These are phyloP conservation scores for Wickerhamiella parazyma DNA, from an alignment of 805 yeast genomes.

Conservation along the genomic window DNA sequence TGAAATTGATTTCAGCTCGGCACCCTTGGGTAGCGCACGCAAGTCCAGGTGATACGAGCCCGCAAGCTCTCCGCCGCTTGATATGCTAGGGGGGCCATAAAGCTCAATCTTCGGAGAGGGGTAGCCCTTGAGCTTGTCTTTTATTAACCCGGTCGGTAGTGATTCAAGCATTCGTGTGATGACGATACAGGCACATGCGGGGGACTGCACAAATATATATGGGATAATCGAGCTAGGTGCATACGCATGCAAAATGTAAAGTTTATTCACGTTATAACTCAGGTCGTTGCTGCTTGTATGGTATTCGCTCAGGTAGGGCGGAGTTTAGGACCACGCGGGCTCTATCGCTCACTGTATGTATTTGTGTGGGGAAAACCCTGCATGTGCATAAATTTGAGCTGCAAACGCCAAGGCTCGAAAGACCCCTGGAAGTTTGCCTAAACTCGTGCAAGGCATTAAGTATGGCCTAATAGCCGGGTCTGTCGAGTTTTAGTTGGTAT, in stretches of 20 bases:
- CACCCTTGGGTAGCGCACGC: neutral
- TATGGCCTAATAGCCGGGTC: too few relatives aligned
- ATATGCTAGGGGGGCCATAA: neutral
- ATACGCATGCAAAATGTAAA: neutral
- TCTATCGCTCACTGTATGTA: neutral
- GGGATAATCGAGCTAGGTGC: too few relatives aligned
- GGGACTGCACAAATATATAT: neutral
- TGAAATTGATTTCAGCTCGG: neutral
- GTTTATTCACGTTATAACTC: neutral
- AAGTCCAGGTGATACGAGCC: neutral
- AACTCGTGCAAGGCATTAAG: too few relatives aligned
- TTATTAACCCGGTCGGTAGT: neutral
- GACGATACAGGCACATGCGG: neutral
- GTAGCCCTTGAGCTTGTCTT: neutral
- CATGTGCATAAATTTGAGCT: neutral
- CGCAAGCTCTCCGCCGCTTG: neutral
- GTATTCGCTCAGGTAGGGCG: neutral
- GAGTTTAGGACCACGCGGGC: too few relatives aligned
- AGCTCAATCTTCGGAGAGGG: slow-evolving; percentile 4
- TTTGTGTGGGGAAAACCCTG: neutral
- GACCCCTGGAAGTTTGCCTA: too few relatives aligned
- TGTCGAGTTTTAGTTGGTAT: too few relatives aligned
- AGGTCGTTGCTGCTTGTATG: neutral
- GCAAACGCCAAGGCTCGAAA: too few relatives aligned
- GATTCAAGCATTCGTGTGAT: neutral